Conservation (phyloP, 352 stramenopile species). For the Phytopythium montanum region DNA sequence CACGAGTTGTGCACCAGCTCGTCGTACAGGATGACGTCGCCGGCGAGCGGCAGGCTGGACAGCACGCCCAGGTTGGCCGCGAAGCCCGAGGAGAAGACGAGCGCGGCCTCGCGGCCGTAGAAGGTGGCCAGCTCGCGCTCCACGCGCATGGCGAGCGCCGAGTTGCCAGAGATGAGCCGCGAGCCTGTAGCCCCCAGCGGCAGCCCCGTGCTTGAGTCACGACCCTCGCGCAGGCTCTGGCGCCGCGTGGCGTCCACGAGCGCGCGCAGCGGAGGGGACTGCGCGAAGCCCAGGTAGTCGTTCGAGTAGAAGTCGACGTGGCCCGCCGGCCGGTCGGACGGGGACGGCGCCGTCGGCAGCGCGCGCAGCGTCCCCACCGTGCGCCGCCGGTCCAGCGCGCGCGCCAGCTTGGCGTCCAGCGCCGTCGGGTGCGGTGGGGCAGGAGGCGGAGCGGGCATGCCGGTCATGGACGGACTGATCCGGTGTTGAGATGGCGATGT, state of each 20-base stretch:
- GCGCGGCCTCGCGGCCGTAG: conserved; percentile 85
- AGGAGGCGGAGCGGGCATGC: too few relatives aligned
- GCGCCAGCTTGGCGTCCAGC: conserved; percentile 19
- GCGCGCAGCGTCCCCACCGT: conserved; percentile 51
- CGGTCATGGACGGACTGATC: background rate
- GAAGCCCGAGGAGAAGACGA: conserved; percentile 98
- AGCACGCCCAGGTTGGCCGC: conserved; percentile 95
- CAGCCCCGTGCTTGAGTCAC: conserved; percentile 5
- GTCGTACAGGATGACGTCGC: conserved; percentile 94
- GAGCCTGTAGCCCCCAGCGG: conserved; percentile 83
- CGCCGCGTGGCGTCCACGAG: conserved; percentile 29
- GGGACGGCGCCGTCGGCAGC: conserved; percentile 25
- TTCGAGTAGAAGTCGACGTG: conserved; percentile 96
- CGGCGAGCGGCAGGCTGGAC: conserved; percentile 84
- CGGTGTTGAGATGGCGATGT: background rate
- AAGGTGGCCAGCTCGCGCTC: conserved; percentile 84
- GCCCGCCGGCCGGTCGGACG: conserved; percentile 11
- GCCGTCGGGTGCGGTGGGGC: background rate
- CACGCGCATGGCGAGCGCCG: conserved; percentile 79
- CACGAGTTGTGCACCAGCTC: conserved; percentile 97
- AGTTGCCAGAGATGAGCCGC: conserved; percentile 94
- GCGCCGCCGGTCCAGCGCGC: conserved; percentile 15
- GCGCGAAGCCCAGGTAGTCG: conserved; percentile 95
- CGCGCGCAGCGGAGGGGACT: conserved; percentile 46
- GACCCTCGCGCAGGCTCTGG: too few relatives aligned